These are phyloP conservation scores for Kuraishia capsulata DNA, from an alignment of 805 yeast species.

Conservation along the genomic window DNA sequence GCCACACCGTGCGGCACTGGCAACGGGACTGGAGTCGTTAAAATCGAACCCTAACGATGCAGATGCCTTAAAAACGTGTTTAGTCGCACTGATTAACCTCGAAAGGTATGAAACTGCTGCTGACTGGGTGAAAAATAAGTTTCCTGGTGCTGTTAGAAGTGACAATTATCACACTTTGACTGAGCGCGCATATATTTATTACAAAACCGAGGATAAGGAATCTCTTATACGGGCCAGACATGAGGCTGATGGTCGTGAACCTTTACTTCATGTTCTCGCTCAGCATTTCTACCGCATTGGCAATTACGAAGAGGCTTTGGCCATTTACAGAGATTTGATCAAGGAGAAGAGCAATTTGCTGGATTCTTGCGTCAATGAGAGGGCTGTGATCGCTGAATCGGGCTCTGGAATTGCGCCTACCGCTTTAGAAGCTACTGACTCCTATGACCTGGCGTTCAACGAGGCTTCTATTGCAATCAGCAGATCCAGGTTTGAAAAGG, in stretches of 20 bases:
- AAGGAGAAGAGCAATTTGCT: conserved; percentile 27
- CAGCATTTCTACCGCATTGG: conserved; percentile 45
- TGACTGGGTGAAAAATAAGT: conserved; percentile 25
- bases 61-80: conserved; percentile 29
- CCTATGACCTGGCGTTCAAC: conserved; percentile 57
- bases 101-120: conserved; percentile 46
- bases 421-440: conserved; percentile 6
- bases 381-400: conserved; percentile 53
- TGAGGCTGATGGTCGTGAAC: too few species aligned
- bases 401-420: background rate
- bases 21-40: conserved; percentile 19
- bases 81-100: conserved; percentile 50
- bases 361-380: conserved; percentile 56
- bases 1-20: conserved; percentile 23
- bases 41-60: conserved; percentile 16
- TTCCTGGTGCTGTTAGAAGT: too few species aligned
- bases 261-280: conserved; percentile 29
- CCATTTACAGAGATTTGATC: conserved; percentile 34
- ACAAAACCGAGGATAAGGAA: conserved; percentile 34
- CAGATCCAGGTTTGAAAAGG: conserved; percentile 25
- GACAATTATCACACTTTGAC: conserved; percentile 33
- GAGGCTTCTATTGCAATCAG: conserved; percentile 41
- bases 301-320: conserved; percentile 31
- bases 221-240: too few species aligned
- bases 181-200: conserved; percentile 51